Evolutionary conservation across 192 early-diverging fungal species (phyloP), one percentile per base, ranked within the genome.

Genomic region (Gorgonomyces haynaldii): DNA sequence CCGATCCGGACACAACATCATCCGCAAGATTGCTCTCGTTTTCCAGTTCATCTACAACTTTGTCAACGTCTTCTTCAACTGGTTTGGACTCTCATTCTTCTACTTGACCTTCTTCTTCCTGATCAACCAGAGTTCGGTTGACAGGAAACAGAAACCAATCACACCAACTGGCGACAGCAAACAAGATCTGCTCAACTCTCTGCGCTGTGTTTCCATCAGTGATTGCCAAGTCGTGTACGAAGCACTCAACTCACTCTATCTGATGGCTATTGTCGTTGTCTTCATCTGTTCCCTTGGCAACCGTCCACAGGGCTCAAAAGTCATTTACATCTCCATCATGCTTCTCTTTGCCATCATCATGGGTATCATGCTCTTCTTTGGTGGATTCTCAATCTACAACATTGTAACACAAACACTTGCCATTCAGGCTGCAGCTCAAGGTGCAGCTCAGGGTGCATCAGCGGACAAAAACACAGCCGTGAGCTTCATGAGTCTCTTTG

Each of bases 91-190:
- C 64, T 72, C 58, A 44, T 79, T 77, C 36, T 65, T 81, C 60
- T 79, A 80, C 41, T 50, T 81, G 24, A 69, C 76, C 0, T 81
- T 81, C 45, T 72, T 60, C 34, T 81, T 79, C 50, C 50, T 62
- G 36, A 23, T 52, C 17, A 52, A 70, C 16, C 17, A 34, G n/a
- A 22, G 8, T 50, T 3, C 36, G 49, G 0, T 45, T 0, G 3
- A 16, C 10, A 36, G 27, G 10, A 54, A 24, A 12, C 13, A 44
- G 5, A 36, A 37, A 24, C 35, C 50, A 21, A 40, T 55, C 22
- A 31, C 21, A 42, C 25, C 29, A 22, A 31, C 24, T 38, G 40
- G 37, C 12, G 49, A 27, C 41, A 21, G 49, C 34, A 16, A 40
- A 50, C 15, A 19, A 50, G 19, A 17, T 10, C 19, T 13, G 10